Base-by-base conservation (phyloP, 352 stramenopile species). In the Bremia lactucae region DNA sequence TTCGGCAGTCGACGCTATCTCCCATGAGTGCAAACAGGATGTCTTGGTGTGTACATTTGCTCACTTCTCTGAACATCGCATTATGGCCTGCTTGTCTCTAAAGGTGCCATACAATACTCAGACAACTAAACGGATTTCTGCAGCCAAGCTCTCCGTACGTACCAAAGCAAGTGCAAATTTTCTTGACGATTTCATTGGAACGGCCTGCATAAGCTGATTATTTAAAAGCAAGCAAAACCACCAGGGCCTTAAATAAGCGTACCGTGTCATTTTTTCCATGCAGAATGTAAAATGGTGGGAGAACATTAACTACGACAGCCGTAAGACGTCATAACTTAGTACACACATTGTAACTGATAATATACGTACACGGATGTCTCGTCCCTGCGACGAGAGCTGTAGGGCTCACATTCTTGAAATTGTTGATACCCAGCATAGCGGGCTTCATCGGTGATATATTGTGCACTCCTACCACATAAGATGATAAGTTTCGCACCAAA, bases 381-480 rank as follows among this genome's bases (percentile, higher is more conserved):
- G 59, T 43, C 13, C 58, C 35, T 21, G 42, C 42, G 15, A 83
- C 33, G 18, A 81, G 52, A 26, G 52, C 46, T 18, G 69, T 68
- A 3, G 75, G 69, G 38, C 75, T 87, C 14, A 46, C 53, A 39
- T 56, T 60, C 24, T 64, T 48, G 31, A 88, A 88, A 31, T 81
- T 70, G 28, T 41, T 36, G 31, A 67, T 52, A 21, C 75, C 75
- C 13, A 83, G 62, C 68, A 88, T 76, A 13, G 75, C 66, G 16
- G 75, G 75, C 45, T 88, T 83, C 72, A 88, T 82, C 11, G 68
- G 59, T 36, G 75, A 88, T 43, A 88, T 78, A 29, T 81, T 68
- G 42, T 85, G 70, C 28, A 84, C 72, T 33, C 72, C 72, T 62
- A 26, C n/a, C 8, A 38, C 5, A n/a, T n/a, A n/a, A n/a, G n/a